These are phyloP conservation scores for Salix udensis DNA, from an alignment of 345 rosid species.

Conservation along the genomic window DNA sequence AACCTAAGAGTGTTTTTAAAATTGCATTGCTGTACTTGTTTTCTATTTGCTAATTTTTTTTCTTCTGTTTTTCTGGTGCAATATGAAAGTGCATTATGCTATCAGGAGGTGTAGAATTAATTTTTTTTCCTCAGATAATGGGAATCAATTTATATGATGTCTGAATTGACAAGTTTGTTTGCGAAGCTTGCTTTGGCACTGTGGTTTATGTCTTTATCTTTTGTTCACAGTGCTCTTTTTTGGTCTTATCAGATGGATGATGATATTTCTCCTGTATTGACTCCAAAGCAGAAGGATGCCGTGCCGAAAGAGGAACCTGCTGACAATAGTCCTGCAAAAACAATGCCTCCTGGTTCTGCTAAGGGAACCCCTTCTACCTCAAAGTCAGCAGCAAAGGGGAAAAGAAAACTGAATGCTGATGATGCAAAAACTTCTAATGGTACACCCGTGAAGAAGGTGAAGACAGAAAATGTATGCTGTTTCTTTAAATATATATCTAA, in stretches of 20 bases:
- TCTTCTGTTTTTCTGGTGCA: not conserved
- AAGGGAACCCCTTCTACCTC: slow-evolving; percentile 69
- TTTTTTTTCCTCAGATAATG: not conserved
- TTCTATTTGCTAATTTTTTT: not conserved
- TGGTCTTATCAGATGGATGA: slow-evolving; percentile 56
- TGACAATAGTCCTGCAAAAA: slow-evolving; percentile 66
- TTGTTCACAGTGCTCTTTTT: not conserved
- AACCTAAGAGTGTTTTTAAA: not conserved
- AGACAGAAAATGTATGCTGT: slow-evolving; percentile 69
- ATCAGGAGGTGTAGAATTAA: not conserved
- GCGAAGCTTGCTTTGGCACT: not conserved
- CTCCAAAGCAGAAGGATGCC: slow-evolving; percentile 65
- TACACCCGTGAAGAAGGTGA: slow-evolving; percentile 69
- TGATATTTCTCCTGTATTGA: slow-evolving; percentile 51
- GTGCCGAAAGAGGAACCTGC: slow-evolving; percentile 64
- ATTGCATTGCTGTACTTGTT: not conserved
- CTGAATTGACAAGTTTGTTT: not conserved
- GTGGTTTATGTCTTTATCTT: not conserved
- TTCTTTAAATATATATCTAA: not conserved
- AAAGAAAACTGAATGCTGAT: slow-evolving; percentile 71
- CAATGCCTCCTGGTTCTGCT: slow-evolving; percentile 53
- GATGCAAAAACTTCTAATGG: slow-evolving; percentile 59
- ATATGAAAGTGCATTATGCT: not conserved
- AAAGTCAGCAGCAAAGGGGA: slow-evolving; percentile 73
- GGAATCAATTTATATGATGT: not conserved